Evolutionary conservation across 768 basidiomycete species (phyloP).

Genomic region (Pulveroboletus frians): DNA sequence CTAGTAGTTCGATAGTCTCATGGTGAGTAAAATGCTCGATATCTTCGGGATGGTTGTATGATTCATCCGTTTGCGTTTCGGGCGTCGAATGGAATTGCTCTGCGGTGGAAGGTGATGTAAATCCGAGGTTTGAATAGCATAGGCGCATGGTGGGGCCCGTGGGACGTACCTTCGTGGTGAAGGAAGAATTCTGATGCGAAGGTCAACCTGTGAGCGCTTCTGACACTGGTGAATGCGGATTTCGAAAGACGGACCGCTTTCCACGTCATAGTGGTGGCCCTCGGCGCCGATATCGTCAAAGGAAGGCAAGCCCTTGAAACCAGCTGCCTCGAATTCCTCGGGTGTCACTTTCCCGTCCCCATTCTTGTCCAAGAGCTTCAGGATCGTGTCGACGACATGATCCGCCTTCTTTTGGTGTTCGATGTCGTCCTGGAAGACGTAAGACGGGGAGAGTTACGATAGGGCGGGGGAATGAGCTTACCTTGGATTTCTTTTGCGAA

Average conservation of each 20-base stretch:
- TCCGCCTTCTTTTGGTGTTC: constrained; percentile 82
- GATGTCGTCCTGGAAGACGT: constrained; percentile 52
- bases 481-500: constrained; percentile 77
- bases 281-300: constrained; percentile 83
- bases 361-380: constrained; percentile 68
- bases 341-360: constrained; percentile 63
- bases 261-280: constrained; percentile 90
- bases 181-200: constrained; percentile 76
- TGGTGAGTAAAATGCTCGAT: constrained; percentile 89
- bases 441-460: background rate
- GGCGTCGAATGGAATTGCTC: constrained; percentile 93
- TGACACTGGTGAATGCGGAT: background rate
- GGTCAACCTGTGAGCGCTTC: background rate
- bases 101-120: constrained; percentile 22
- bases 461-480: constrained; percentile 9
- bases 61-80: constrained; percentile 94
- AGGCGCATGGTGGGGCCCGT: background rate
- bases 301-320: constrained; percentile 72
- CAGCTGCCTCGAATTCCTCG: constrained; percentile 68
- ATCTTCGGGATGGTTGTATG: constrained; percentile 92
- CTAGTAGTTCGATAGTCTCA: constrained; percentile 75
- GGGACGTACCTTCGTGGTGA: constrained; percentile 83
- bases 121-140: background rate
- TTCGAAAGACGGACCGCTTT: constrained; percentile 59
- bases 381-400: constrained; percentile 64